Percentiles rank a stretch among this genome's conserved stretches.
Conservation (phyloP, 2,329 filamentous ascomycete species). For the Nemania diffusa region DNA sequence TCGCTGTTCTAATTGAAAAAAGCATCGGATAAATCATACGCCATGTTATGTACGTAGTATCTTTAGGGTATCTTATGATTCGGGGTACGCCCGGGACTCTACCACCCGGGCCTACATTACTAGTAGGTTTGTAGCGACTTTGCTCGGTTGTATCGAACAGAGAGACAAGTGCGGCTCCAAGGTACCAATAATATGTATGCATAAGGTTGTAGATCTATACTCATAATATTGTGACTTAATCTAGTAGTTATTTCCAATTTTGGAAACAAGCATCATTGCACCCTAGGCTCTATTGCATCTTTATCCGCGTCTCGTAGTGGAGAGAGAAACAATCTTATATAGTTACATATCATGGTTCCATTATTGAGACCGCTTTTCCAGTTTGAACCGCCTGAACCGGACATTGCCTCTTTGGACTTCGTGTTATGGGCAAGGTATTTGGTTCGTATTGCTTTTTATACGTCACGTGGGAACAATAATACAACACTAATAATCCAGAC, state of each 20-base stretch:
- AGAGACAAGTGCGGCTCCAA: neutral
- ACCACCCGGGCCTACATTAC: neutral
- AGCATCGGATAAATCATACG: neutral
- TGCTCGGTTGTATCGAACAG: neutral
- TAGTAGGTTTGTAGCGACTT: neutral
- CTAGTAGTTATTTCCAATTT: neutral
- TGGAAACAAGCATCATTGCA: neutral
- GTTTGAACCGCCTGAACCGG: neutral
- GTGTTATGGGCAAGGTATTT: neutral
- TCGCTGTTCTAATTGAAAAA: neutral
- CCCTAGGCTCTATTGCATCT: neutral
- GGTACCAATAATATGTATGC: neutral
- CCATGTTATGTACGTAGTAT: neutral
- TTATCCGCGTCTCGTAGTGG: slow-evolving; percentile 4
- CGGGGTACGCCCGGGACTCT: neutral
- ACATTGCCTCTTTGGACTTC: neutral
- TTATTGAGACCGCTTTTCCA: neutral
- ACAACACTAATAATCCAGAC: neutral
- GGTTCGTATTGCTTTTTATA: too few species aligned
- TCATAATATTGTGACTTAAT: neutral
- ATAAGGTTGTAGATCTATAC: neutral
- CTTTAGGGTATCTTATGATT: neutral
- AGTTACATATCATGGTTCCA: neutral
- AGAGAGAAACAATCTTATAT: neutral
- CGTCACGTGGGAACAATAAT: neutral